Evolutionary conservation across 2,329 filamentous ascomycete species (phyloP).

Genomic region (Epicoccum sorghinum): DNA sequence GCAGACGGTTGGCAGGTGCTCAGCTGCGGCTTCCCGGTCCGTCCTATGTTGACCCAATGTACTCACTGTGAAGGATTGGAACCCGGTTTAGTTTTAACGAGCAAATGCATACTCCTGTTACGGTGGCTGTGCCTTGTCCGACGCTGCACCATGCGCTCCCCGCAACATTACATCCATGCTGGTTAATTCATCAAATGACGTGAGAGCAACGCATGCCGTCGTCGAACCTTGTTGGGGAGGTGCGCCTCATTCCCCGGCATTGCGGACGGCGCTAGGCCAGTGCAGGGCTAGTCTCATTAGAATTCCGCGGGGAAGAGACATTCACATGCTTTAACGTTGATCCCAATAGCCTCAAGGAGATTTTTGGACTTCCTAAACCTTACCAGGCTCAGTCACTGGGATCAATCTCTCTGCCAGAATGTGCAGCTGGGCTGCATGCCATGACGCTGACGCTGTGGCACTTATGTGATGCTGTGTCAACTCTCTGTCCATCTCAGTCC

Average conservation of each 20-base stretch:
- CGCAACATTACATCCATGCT: constrained; percentile 13
- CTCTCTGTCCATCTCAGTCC: neutral
- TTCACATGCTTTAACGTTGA: constrained; percentile 11
- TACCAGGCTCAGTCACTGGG: neutral
- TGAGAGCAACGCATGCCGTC: constrained; percentile 14
- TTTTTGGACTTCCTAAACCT: neutral
- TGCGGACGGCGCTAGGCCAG: neutral
- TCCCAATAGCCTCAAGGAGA: neutral
- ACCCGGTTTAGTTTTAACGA: neutral
- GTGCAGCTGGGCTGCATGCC: neutral
- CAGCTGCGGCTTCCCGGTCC: constrained; percentile 9
- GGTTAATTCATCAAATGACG: constrained; percentile 15
- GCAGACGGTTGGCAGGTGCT: constrained; percentile 2
- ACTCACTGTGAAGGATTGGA: constrained; percentile 2
- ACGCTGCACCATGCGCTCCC: constrained; percentile 14
- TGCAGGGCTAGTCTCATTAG: neutral
- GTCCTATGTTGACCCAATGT: neutral
- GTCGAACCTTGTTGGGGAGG: constrained; percentile 13
- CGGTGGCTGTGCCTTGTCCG: constrained; percentile 8
- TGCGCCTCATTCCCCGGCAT: constrained; percentile 4
- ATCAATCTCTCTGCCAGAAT: neutral
- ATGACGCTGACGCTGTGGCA: neutral
- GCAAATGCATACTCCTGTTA: neutral
- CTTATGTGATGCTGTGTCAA: constrained; percentile 1
- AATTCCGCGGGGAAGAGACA: constrained; percentile 3